Base-by-base conservation (phyloP, 768 basidiomycete genomes). In the Suillus paluster region DNA sequence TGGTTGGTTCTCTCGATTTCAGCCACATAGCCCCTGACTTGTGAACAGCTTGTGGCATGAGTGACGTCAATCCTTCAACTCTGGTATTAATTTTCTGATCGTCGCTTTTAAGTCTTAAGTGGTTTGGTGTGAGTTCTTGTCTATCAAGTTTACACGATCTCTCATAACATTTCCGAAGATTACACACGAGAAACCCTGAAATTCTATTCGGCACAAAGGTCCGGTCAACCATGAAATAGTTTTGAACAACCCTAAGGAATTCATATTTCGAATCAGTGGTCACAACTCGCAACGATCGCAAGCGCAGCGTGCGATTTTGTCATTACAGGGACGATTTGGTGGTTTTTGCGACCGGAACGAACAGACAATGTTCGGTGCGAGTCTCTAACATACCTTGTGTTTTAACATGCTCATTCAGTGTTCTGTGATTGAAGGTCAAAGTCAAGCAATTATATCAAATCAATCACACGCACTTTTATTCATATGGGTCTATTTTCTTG, bases 401-500 rank as follows among this genome's bases (percentile, higher is more conserved):
- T 34, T 11, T 5, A 23, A n/a, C n/a, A n/a, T n/a, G n/a, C 10
- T 33, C n/a, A 69, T 63, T 45, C 62, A 27, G 39, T 49, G 44
- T 38, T 5, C 33, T n/a, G 11, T n/a, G 3, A 9, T 41, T 41
- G 7, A 10, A 54, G 34, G 21, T 54, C 34, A 23, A 54, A 34
- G 21, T 36, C 53, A 34, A 54, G 21, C 9, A 15, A 61, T 21
- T 66, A 63, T 21, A 61, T 73, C 61, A 63, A 48, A 44, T 56
- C 27, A 38, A n/a, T 71, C 42, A 62, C 56, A 1, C 5, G 17
- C 4, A 19, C 30, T 30, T 50, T 70, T 44, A 21, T 68, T 4
- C 64, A 71, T n/a, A 68, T 68, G 64, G 67, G 69, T n/a, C 19
- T 66, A 25, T 57, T 70, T 14, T 59, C 63, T 2, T 64, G 50